phyloP scores from a whole-genome alignment of 2,329 filamentous ascomycete species.

The Clarireedia paspali region DNA sequence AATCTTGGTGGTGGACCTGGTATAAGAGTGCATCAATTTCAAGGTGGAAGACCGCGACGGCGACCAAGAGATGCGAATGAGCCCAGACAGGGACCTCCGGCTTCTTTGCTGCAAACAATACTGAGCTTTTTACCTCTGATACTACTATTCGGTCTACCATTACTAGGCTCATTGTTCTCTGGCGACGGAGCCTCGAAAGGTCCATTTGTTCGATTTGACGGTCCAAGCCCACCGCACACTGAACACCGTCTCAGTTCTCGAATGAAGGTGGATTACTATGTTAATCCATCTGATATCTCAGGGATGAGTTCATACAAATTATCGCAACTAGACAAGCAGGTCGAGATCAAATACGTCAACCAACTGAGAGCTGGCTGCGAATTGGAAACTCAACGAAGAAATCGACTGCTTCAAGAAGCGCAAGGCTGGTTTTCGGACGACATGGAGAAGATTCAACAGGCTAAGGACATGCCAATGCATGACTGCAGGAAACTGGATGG shows the following conservation, averaged over 20 bases:
- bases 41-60: constrained; percentile 67
- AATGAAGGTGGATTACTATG: constrained; percentile 73
- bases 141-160: constrained; percentile 77
- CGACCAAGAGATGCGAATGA: constrained; percentile 61
- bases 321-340: constrained; percentile 64
- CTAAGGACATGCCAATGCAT: constrained; percentile 48
- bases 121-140: constrained; percentile 79
- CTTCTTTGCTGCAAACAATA: constrained; percentile 45
- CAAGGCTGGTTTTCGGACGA: constrained; percentile 65
- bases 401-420: constrained; percentile 54
- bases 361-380: constrained; percentile 66
- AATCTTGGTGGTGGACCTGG: constrained; percentile 90
- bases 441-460: constrained; percentile 44
- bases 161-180: constrained; percentile 74
- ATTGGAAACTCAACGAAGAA: constrained; percentile 51
- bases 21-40: constrained; percentile 92
- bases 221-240: constrained; percentile 62
- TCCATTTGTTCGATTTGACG: constrained; percentile 71
- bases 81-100: constrained; percentile 37
- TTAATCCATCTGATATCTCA: constrained; percentile 71
- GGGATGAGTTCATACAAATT: constrained; percentile 64
- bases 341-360: constrained; percentile 66
- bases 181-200: constrained; percentile 41
- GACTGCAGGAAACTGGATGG: constrained; percentile 49
- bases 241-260: constrained; percentile 62